Conservation (phyloP, 1,284 basidiomycete species). For the Malassezia cuniculi region DNA sequence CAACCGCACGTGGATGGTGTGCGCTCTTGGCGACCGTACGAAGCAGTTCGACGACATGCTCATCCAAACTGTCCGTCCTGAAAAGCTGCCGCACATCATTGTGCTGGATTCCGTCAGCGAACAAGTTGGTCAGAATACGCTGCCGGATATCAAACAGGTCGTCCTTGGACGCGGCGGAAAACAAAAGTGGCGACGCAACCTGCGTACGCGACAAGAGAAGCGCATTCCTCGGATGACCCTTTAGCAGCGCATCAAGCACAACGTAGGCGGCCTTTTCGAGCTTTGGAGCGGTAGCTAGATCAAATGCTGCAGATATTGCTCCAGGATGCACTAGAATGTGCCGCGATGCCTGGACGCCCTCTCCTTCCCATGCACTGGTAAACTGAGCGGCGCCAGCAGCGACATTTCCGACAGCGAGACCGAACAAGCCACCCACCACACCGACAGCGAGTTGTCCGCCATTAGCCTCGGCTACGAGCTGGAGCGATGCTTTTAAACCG, state of each 20-base stretch:
- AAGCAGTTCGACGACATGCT: too few relatives aligned
- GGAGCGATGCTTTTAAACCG: slow-evolving; percentile 13
- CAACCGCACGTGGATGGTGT: too few relatives aligned
- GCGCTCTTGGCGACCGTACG: too few relatives aligned
- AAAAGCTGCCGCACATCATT: slow-evolving; percentile 19
- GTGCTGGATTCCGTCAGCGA: slow-evolving; percentile 17
- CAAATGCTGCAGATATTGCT: slow-evolving; percentile 10
- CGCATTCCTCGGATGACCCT: too few relatives aligned
- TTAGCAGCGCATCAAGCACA: not conserved
- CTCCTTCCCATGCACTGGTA: slow-evolving; percentile 7
- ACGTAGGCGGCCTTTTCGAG: not conserved
- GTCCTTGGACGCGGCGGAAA: too few relatives aligned
- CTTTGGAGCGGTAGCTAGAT: slow-evolving; percentile 11
- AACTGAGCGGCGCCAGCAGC: slow-evolving; percentile 13
- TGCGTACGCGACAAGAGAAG: too few relatives aligned
- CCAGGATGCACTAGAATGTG: slow-evolving; percentile 9
- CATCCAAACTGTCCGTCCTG: too few relatives aligned
- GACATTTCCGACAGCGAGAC: slow-evolving; percentile 28
- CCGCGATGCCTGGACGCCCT: slow-evolving; percentile 14
- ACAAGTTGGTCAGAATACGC: slow-evolving; percentile 3
- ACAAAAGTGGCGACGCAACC: too few relatives aligned
- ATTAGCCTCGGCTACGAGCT: slow-evolving; percentile 11
- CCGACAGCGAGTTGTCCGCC: slow-evolving; percentile 10
- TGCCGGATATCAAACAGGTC: too few relatives aligned
- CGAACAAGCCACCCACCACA: slow-evolving; percentile 23